phyloP scores from a whole-genome alignment of 176 grass and related monocot species.

The Oryza rufipogon region DNA sequence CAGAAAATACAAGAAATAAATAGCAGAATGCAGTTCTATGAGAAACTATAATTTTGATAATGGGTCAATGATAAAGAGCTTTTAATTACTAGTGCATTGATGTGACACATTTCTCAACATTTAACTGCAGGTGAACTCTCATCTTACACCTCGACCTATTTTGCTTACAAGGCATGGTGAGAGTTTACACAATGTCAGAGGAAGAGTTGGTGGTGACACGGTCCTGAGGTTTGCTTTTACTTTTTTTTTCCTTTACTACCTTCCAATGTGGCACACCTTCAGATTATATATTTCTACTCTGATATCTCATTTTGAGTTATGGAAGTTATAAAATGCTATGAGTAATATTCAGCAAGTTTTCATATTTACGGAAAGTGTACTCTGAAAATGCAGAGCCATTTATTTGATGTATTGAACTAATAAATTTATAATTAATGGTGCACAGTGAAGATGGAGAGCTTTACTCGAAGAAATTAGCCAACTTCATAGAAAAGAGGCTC shows the following conservation, averaged over 20 bases:
- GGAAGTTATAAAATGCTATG: conserved; percentile 26
- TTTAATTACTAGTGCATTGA: not conserved
- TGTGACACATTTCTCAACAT: conserved; percentile 21
- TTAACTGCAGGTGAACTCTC: conserved; percentile 88
- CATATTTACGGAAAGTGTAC: conserved; percentile 3
- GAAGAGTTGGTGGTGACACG: conserved; percentile 91
- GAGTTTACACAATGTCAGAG: conserved; percentile 95
- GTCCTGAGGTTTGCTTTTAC: conserved; percentile 77
- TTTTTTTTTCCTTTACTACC: not conserved
- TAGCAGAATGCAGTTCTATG: conserved; percentile 6
- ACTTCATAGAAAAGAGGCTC: conserved; percentile 90
- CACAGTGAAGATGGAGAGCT: conserved; percentile 90
- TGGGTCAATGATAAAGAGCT: too few species aligned
- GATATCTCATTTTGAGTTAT: conserved; percentile 38
- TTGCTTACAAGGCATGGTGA: conserved; percentile 96
- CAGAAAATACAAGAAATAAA: not conserved
- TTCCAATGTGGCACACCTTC: conserved; percentile 29
- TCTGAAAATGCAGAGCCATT: not conserved
- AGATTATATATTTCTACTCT: conserved; percentile 20
- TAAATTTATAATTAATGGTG: conserved; percentile 38
- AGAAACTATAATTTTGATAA: not conserved
- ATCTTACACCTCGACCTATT: conserved; percentile 95
- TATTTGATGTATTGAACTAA: conserved; percentile 36
- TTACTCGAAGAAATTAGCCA: conserved; percentile 90
- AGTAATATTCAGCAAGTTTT: not conserved